Evolutionary conservation across 345 rosid species (phyloP).

Genomic region (Viola odorata): DNA sequence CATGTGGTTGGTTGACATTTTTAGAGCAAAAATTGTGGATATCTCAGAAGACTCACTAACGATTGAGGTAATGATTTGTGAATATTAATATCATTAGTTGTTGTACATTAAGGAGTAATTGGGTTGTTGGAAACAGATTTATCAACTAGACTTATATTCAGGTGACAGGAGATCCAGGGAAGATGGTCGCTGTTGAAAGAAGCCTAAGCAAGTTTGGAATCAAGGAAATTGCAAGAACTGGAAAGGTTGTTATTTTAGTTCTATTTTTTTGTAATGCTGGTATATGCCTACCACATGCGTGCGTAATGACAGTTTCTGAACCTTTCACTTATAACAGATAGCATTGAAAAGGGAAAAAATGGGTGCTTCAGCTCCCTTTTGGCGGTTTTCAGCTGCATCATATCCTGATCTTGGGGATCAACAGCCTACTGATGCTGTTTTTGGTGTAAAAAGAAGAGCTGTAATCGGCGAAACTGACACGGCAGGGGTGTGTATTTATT

Average conservation of each 20-base stretch:
- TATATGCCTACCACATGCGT: background rate
- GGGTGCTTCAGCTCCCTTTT: conserved; percentile 93
- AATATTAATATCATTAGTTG: background rate
- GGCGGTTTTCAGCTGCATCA: conserved; percentile 96
- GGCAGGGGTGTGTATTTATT: conserved; percentile 50
- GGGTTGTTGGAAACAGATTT: background rate
- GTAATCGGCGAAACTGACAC: conserved; percentile 34
- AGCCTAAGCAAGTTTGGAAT: conserved; percentile 85
- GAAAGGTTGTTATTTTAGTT: conserved; percentile 43
- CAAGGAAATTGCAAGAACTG: conserved; percentile 83
- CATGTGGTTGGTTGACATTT: conserved; percentile 87
- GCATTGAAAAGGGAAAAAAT: conserved; percentile 87
- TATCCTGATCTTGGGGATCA: conserved; percentile 80
- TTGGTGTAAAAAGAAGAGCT: conserved; percentile 36
- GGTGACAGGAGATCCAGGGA: conserved; percentile 99
- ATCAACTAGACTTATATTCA: conserved; percentile 8
- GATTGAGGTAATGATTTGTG: conserved; percentile 52
- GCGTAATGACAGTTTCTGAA: background rate
- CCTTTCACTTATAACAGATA: conserved; percentile 42
- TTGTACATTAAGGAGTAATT: background rate
- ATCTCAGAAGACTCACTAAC: conserved; percentile 64
- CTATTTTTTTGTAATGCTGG: background rate
- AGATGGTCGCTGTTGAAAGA: conserved; percentile 83
- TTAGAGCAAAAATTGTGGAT: conserved; percentile 84
- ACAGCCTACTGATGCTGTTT: conserved; percentile 34